Base-by-base conservation (phyloP, 2,329 filamentous ascomycete genomes). In the Chalaropsis thielavioides region DNA sequence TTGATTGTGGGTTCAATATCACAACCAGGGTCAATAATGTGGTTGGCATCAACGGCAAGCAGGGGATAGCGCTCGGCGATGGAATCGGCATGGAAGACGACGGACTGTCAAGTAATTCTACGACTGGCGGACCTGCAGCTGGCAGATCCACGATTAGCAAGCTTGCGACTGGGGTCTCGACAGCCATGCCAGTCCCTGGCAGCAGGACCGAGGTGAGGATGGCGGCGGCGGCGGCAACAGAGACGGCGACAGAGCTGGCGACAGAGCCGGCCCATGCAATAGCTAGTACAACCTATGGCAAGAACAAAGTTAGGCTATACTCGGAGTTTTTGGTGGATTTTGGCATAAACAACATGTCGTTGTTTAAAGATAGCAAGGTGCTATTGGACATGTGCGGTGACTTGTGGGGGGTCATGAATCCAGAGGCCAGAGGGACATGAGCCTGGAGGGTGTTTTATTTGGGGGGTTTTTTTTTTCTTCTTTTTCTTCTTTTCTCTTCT, bases 241-340 rank as follows among this genome's bases (percentile, higher is more conserved):
- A 15, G 61, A 24, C 17, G 19, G 15, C 7, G 27, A 11, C 46
- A 3, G 24, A 41, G 11, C 15, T 13, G 38, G 46, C 17, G 27
- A 6, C 41, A 35, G 61, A 31, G 17, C 27, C 51, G 43, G 13
- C 3, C 22, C 8, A 15, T 46, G 38, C 31, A 13, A 15, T 5
- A 17, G 51, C 19, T 3, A 59, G 38, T 6, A 19, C 41, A 2
- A 24, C 19, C 31, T 64, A 62, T 3, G 61, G 65, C 8, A 27
- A 40, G 6, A 63, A 66, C 54, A 62, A 66, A 51, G 27, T 66
- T 19, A 44, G 59, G 19, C 49, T 60, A n/a, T 66, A 66, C 22
- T 49, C 64, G 1, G 64, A 66, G 64, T 60, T 66, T 46, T n/a
- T 66, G 13, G 22, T 66, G 27, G 61, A 46, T 13, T 31, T 66